Percentiles rank a stretch among this genome's conserved stretches.
Conservation (phyloP, 768 basidiomycete genomes). For the Boletus reticuloceps region DNA sequence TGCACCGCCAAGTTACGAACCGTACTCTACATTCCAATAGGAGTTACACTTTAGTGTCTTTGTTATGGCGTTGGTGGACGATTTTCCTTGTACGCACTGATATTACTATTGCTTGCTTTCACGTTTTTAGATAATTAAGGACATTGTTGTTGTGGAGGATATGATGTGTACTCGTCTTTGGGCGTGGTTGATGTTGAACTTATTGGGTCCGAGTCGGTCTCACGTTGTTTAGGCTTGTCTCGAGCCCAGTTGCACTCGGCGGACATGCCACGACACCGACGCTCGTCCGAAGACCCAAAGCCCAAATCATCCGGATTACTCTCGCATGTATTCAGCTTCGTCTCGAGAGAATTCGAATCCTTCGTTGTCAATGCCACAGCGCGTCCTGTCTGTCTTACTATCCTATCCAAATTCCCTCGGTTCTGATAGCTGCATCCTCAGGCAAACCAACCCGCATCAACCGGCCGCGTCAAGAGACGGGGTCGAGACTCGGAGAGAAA, state of each 20-base stretch:
- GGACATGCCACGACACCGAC: slow-evolving; percentile 13
- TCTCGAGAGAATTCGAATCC: slow-evolving; percentile 67
- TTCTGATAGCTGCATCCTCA: slow-evolving; percentile 11
- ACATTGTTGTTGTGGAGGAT: slow-evolving; percentile 8
- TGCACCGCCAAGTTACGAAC: slow-evolving; percentile 51
- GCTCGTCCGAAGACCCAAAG: not conserved
- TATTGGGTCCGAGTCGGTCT: slow-evolving; percentile 18
- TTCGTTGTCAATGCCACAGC: slow-evolving; percentile 68
- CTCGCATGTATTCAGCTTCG: slow-evolving; percentile 64
- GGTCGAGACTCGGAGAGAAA: slow-evolving; percentile 8
- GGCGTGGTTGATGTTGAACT: not conserved
- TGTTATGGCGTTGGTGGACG: slow-evolving; percentile 4
- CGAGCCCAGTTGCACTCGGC: too few relatives aligned
- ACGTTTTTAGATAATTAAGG: slow-evolving; percentile 11
- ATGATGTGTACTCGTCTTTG: slow-evolving; percentile 6
- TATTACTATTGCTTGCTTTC: slow-evolving; percentile 8
- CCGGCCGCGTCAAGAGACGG: slow-evolving; percentile 9
- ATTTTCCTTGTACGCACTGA: slow-evolving; percentile 10
- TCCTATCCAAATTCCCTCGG: not conserved
- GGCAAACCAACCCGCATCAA: slow-evolving; percentile 15
- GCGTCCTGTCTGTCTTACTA: slow-evolving; percentile 14
- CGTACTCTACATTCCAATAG: slow-evolving; percentile 51
- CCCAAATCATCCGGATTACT: slow-evolving; percentile 41
- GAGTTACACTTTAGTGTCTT: not conserved
- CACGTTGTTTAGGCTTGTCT: slow-evolving; percentile 14